A percentile compares a stretch with the other conserved stretches of the same genome.
Evolutionary conservation across 305 asterid species (phyloP).

Genomic region (Fraxinus ornus): DNA sequence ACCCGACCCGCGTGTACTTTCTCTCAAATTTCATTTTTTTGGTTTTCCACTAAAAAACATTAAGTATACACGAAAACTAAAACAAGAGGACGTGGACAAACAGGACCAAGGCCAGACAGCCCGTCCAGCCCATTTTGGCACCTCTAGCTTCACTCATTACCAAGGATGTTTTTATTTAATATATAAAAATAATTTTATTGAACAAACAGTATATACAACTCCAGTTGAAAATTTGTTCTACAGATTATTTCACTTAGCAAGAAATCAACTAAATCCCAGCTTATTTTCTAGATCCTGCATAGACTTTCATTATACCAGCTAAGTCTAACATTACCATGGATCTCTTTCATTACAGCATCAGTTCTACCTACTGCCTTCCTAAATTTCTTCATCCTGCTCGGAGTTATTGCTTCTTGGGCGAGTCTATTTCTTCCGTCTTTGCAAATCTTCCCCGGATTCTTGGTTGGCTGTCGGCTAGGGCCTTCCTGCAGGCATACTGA

Average conservation of each 20-base stretch:
- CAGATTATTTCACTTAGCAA: conserved; percentile 24
- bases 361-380: conserved; percentile 15
- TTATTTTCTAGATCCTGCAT: conserved; percentile 32
- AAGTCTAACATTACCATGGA: conserved; percentile 5
- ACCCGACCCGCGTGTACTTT: background rate
- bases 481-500: conserved; percentile 99
- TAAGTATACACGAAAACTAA: background rate
- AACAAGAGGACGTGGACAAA: background rate
- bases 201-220: conserved; percentile 33
- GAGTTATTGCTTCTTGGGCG: conserved; percentile 41
- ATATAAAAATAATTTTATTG: conserved; percentile 1
- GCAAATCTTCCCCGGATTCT: conserved; percentile 94
- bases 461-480: conserved; percentile 91
- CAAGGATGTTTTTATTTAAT: background rate
- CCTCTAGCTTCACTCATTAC: background rate
- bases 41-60: background rate
- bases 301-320: conserved; percentile 12
- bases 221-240: conserved; percentile 24
- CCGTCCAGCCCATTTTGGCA: background rate
- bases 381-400: conserved; percentile 13
- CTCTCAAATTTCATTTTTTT: background rate
- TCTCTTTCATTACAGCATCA: conserved; percentile 12
- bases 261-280: conserved; percentile 28
- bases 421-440: conserved; percentile 56
- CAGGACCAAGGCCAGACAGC: background rate